Percentiles rank a stretch among this genome's conserved stretches.
Evolutionary conservation across 371 early-diverging fungal species (phyloP).

Genomic region (Funneliformis caledonium): DNA sequence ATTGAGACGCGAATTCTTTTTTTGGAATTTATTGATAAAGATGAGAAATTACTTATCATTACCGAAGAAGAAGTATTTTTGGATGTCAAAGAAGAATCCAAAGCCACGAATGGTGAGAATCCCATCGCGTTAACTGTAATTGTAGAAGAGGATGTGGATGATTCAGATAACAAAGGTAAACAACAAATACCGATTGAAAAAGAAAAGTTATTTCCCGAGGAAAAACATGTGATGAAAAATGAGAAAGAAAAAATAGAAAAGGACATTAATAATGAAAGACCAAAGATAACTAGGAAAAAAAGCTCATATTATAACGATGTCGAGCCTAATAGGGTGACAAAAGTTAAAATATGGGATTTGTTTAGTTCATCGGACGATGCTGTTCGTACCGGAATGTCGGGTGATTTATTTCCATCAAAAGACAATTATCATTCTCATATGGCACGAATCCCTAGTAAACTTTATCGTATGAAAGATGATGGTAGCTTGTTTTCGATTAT

Average conservation of each 20-base stretch:
- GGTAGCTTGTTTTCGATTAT: neutral
- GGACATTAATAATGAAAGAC: neutral
- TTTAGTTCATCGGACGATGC: neutral
- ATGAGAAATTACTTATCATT: constrained; percentile 6
- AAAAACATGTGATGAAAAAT: neutral
- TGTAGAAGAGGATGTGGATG: neutral
- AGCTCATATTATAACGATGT: neutral
- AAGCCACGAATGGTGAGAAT: neutral
- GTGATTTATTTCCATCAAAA: neutral
- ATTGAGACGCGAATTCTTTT: neutral
- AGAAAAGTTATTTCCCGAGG: neutral
- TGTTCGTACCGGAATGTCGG: neutral
- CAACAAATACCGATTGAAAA: neutral
- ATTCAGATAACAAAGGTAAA: neutral
- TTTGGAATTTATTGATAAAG: neutral
- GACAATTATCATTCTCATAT: neutral
- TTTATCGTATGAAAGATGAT: neutral
- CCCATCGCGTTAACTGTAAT: too few relatives aligned
- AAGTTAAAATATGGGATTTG: neutral
- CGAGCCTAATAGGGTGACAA: neutral
- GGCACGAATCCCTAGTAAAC: neutral
- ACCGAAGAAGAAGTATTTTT: neutral
- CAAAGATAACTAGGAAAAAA: neutral
- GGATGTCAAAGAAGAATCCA: neutral
- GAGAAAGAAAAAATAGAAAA: neutral